A percentile compares a stretch with the other conserved stretches of the same genome.
Evolutionary conservation across 2,329 filamentous ascomycete species (phyloP).

Genomic region (Chalaropsis thielavioides): DNA sequence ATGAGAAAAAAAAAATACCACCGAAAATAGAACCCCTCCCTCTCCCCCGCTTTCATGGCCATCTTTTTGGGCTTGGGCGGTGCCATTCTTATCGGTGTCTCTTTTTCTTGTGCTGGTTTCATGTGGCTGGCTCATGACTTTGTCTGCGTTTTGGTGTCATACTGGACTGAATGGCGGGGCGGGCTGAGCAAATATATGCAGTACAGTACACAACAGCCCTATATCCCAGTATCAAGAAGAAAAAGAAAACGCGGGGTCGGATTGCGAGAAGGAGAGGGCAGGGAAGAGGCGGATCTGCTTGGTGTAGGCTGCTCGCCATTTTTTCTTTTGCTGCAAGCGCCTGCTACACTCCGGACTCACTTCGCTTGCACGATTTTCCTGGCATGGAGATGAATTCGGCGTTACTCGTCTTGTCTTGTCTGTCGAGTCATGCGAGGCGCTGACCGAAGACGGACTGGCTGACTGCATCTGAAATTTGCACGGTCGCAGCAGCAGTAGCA

Average conservation of each 20-base stretch:
- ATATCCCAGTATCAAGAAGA: too few relatives aligned
- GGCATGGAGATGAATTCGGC: too few relatives aligned
- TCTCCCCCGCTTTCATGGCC: background rate
- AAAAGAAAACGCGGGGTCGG: background rate
- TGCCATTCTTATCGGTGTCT: background rate
- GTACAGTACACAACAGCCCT: too few relatives aligned
- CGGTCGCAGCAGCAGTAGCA: background rate
- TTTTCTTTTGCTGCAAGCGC: background rate
- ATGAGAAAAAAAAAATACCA: background rate
- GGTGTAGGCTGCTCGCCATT: background rate
- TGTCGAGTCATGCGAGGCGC: too few relatives aligned
- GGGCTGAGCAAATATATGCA: too few relatives aligned
- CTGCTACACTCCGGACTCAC: background rate
- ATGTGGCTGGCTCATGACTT: background rate
- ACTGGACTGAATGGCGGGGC: background rate
- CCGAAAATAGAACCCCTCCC: background rate
- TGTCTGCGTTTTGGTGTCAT: background rate
- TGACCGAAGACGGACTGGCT: background rate
- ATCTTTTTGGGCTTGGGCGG: background rate
- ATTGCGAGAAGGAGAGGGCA: background rate
- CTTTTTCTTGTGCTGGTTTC: background rate
- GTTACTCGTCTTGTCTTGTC: too few relatives aligned
- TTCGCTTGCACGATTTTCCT: background rate
- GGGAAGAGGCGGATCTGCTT: background rate
- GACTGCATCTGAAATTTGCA: background rate